Evolutionary conservation across 345 rosid species (phyloP).

Genomic region (Syzygium oleosum): DNA sequence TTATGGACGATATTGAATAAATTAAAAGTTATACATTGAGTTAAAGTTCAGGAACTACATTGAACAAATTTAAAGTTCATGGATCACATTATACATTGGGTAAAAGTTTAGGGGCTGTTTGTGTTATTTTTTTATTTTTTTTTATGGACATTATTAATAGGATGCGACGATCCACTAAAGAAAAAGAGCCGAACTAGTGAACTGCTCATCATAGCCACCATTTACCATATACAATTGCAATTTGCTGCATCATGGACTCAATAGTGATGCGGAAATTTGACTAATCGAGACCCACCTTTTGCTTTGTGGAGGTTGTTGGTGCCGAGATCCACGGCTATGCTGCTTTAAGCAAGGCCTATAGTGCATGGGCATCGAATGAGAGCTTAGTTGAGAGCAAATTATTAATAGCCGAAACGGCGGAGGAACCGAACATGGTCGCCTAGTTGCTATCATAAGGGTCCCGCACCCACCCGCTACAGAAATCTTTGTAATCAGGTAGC

Average conservation of each 20-base stretch:
- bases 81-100: accelerated
- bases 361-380: background rate
- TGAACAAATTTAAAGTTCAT: too few relatives aligned
- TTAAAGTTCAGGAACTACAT: accelerated
- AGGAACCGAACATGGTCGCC: background rate
- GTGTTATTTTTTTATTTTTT: too few relatives aligned
- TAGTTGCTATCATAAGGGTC: background rate
- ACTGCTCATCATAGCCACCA: background rate
- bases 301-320: background rate
- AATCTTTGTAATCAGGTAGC: background rate
- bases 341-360: background rate
- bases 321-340: background rate
- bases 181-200: background rate
- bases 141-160: too few relatives aligned
- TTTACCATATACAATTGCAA: background rate
- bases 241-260: background rate
- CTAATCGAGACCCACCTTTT: background rate
- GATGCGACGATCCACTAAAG: too few relatives aligned
- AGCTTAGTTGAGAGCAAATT: background rate
- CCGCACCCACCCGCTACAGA: background rate
- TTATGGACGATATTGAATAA: accelerated
- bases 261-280: background rate
- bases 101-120: accelerated
- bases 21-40: too few relatives aligned
- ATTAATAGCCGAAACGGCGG: background rate